Evolutionary conservation across 2,329 filamentous ascomycete genomes (phyloP).

Genomic region (Aspergillus sp.): DNA sequence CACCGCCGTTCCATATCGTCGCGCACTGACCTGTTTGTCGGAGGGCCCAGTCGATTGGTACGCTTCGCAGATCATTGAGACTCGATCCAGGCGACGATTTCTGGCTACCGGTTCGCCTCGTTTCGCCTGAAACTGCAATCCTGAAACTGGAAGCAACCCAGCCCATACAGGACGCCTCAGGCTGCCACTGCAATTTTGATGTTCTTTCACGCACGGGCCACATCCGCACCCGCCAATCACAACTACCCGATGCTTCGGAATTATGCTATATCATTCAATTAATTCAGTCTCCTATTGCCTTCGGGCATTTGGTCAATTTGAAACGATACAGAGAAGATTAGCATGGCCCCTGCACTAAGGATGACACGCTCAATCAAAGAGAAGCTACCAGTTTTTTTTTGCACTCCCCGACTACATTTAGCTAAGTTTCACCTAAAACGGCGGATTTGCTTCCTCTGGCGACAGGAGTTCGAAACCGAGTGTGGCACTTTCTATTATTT

Average conservation of each 20-base stretch:
- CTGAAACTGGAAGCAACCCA: background rate
- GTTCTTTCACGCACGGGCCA: conserved; percentile 6
- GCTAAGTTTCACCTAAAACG: background rate
- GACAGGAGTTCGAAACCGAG: conserved; percentile 13
- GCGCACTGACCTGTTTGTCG: no score
- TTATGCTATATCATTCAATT: conserved; percentile 23
- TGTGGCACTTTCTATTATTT: background rate
- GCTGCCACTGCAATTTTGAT: conserved; percentile 1
- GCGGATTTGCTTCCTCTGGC: background rate
- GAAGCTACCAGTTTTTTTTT: conserved; percentile 69
- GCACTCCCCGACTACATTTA: conserved; percentile 17
- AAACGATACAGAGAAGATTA: conserved; percentile 76
- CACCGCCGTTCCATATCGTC: no score
- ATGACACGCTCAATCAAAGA: conserved; percentile 88
- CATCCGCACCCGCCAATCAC: conserved; percentile 12
- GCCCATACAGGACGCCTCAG: background rate
- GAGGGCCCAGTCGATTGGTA: no score
- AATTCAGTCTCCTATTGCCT: conserved; percentile 28
- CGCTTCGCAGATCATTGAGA: background rate
- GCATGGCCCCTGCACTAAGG: conserved; percentile 87
- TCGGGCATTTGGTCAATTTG: conserved; percentile 64
- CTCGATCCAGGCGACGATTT: background rate
- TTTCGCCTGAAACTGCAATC: background rate
- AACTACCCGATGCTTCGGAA: background rate
- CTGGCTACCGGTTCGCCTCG: background rate